Evolutionary conservation across 345 rosid species (phyloP), one percentile per base, ranked within the genome.

Genomic region (Syzygium aqueum): DNA sequence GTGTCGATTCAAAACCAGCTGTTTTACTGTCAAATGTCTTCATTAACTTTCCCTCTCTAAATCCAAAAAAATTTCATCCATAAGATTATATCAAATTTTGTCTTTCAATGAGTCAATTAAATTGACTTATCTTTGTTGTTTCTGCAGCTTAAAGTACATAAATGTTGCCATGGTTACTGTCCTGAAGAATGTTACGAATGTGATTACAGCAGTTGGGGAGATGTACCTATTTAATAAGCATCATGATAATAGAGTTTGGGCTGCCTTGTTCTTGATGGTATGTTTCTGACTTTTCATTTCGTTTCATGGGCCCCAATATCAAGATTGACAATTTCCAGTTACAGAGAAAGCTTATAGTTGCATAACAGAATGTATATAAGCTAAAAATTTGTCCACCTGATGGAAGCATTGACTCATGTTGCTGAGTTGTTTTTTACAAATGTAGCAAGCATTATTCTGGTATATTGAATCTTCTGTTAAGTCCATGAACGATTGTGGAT

Each of bases 81-180:
- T 73, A 19, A 73, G 82, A 73, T 73, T 37, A 4, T 37, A 22
- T 73, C 49, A 37, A 73, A 40, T 40, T 43, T 43, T 73, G 19
- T 73, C 19, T 73, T 37, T 73, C 82, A 73, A 37, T 37, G 27
- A 37, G 43, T 83, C 61, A 40, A 57, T 33, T 50, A 27, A 82
- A 28, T 46, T 43, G 27, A 84, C 85, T 86, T 80, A 21, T 46
- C 37, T 51, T 30, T 84, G 77, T 87, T 6, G 83, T 90, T 65
- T 90, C 88, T 90, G 93, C 99, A 97, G 99, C 86, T 91, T 97
- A 93, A 97, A 93, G 91, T 95, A 96, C 91, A 97, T 97, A 86
- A 97, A 95, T 91, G 98, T 97, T n/a, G 99, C 99, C 89, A 97
- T 96, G 99, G 99, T 97, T 89, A 96, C 99, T 7, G 97, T 95